Percentiles rank a stretch among this genome's conserved stretches.
Evolutionary conservation across 106 monocot species (phyloP).

Genomic region (Platanthera guangdongensis): DNA sequence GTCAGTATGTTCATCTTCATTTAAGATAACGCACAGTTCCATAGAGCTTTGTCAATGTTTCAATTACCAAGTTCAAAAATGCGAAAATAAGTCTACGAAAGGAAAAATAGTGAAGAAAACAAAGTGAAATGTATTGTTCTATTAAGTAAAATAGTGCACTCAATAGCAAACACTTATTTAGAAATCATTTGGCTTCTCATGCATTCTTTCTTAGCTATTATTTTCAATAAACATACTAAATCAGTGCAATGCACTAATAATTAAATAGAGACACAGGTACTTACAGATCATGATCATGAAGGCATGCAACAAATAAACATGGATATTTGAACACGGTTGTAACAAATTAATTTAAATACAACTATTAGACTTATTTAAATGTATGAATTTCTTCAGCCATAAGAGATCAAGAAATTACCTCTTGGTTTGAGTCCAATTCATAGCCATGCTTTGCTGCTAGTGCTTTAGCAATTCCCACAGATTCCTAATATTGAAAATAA

Average conservation of each 20-base stretch:
- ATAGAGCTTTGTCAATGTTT: too few species aligned
- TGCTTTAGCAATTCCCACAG: slow-evolving; percentile 99
- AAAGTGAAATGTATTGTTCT: not conserved
- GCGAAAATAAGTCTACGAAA: not conserved
- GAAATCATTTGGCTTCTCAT: not conserved
- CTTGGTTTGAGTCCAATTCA: slow-evolving; percentile 95
- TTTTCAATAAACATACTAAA: not conserved
- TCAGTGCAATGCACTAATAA: not conserved
- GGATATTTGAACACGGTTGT: not conserved
- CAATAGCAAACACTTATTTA: not conserved
- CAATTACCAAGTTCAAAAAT: not conserved
- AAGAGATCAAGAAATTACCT: slow-evolving; percentile 39
- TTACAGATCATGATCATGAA: not conserved
- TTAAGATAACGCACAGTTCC: too few species aligned
- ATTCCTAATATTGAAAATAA: slow-evolving; percentile 49
- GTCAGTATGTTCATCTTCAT: too few species aligned
- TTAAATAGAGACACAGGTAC: not conserved
- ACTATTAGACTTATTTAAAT: not conserved
- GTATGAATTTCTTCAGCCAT: not conserved
- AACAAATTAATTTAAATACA: not conserved
- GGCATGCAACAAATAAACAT: not conserved
- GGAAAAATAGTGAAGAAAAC: not conserved
- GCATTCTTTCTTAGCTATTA: not conserved
- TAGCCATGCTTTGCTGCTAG: slow-evolving; percentile 99
- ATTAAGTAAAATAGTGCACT: not conserved